Evolutionary conservation across 1,139 yeast species (phyloP), one percentile per base, ranked within the genome.

Genomic region (Suhomyces atakaporum): DNA sequence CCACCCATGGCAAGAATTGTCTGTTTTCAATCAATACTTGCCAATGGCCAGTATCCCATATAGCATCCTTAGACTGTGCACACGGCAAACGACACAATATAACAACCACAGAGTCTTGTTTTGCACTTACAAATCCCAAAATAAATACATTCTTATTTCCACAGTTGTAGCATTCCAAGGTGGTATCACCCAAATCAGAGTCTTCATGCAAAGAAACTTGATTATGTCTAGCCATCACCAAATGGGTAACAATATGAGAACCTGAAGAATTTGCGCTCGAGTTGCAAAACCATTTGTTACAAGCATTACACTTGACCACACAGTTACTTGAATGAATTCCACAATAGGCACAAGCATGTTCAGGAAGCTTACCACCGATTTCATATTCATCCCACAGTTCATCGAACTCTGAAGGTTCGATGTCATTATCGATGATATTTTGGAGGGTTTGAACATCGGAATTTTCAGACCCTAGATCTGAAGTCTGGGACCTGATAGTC

Each of bases 1-100:
- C 92, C 14, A 90, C 77, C 97, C 97, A 90, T 1, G 87, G 68
- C 40, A 89, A 66, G 47, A 90, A 77, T 44, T 79, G 81, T 26
- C 95, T 71, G 46, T 87, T 84, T 45, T 84, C 94, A 40, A 90
- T 86, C 40, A 90, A 65, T 0, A 96, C 77, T 52, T 84, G 89
- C 97, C 97, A 90, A 45, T 84, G 85, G 25, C 74, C 75, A 1
- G 94, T 82, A 53, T 88, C 96, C 97, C 97, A 90, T 50, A 82
- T 80, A 8, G 71, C 60, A 53, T 85, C 86, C 46, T 80, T 80
- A 3, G 78, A 66, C 52, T 81, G 88, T 1, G 96, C 88, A 61
- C 97, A 90, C 0, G 97, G 97, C 40, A 87, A 71, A 39, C 97
- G 78, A 63, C 97, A 90, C 33, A 90, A 65, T 28, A 89, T 75